These are phyloP conservation scores for Pichia gijzeniarum DNA, from an alignment of 805 yeast species.

Conservation along the genomic window DNA sequence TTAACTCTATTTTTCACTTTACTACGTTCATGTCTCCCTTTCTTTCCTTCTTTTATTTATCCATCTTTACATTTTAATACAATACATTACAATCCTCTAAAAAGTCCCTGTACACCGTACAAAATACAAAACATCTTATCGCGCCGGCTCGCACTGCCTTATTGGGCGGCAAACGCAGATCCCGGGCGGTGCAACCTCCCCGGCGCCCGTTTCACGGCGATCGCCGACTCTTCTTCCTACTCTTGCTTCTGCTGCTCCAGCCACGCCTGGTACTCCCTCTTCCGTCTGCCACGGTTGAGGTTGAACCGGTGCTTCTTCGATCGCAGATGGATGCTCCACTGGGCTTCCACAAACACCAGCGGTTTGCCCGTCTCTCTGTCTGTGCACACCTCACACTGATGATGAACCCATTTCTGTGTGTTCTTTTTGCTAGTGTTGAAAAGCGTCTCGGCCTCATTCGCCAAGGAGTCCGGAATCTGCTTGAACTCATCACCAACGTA, in stretches of 20 bases:
- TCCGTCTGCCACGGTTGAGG: constrained; percentile 40
- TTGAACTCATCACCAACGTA: neutral
- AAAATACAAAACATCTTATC: too few relatives aligned
- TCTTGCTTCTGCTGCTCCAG: constrained; percentile 2
- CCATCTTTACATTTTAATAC: too few relatives aligned
- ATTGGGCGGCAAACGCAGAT: neutral
- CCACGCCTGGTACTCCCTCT: constrained; percentile 47
- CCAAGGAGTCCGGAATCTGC: constrained; percentile 19
- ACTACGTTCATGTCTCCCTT: neutral
- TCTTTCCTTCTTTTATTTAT: neutral
- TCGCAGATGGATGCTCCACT: constrained; percentile 59
- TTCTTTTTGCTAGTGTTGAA: constrained; percentile 9
- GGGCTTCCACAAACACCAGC: constrained; percentile 66
- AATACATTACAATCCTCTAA: too few relatives aligned
- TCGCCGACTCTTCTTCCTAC: too few relatives aligned
- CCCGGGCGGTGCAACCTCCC: neutral
- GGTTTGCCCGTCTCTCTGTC: constrained; percentile 45
- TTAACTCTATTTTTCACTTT: neutral
- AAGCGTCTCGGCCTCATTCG: constrained; percentile 11
- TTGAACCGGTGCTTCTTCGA: constrained; percentile 66
- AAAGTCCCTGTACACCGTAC: too few relatives aligned
- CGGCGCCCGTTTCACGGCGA: neutral
- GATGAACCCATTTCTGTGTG: constrained; percentile 54
- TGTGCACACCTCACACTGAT: constrained; percentile 57
- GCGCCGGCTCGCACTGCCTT: neutral